phyloP scores from a whole-genome alignment of 2,329 filamentous ascomycete species.

The Colletotrichum sp. region DNA sequence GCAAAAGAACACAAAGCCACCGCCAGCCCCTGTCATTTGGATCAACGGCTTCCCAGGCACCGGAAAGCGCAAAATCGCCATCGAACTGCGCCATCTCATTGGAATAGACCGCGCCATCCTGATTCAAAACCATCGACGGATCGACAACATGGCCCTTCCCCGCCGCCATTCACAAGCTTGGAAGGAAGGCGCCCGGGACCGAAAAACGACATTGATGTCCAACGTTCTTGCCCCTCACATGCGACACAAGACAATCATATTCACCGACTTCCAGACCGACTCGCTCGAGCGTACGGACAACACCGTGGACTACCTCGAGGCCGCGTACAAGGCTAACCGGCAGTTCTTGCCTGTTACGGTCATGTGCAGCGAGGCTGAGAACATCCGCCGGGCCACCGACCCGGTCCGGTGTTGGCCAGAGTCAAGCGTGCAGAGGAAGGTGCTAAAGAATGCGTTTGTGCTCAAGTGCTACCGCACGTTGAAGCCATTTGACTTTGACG shows the following conservation, averaged over 20 bases:
- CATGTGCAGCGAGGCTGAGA: not conserved
- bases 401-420: not conserved
- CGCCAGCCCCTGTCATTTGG: not conserved
- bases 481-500: not conserved
- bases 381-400: not conserved
- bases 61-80: not conserved
- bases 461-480: not conserved
- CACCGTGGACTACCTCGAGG: not conserved
- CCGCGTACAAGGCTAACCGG: not conserved
- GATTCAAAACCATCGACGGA: not conserved
- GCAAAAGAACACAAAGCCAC: not conserved
- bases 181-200: not conserved
- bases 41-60: not conserved
- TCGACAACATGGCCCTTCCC: not conserved
- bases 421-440: not conserved
- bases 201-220: fast-evolving
- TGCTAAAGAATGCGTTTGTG: not conserved
- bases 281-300: not conserved
- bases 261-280: not conserved
- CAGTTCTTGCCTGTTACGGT: not conserved
- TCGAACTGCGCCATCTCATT: not conserved
- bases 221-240: not conserved
- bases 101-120: not conserved
- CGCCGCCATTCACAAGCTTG: not conserved
- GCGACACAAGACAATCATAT: not conserved